Evolutionary conservation across 2,329 filamentous ascomycete genomes (phyloP).

Genomic region (Aspergillus eucalypticola): DNA sequence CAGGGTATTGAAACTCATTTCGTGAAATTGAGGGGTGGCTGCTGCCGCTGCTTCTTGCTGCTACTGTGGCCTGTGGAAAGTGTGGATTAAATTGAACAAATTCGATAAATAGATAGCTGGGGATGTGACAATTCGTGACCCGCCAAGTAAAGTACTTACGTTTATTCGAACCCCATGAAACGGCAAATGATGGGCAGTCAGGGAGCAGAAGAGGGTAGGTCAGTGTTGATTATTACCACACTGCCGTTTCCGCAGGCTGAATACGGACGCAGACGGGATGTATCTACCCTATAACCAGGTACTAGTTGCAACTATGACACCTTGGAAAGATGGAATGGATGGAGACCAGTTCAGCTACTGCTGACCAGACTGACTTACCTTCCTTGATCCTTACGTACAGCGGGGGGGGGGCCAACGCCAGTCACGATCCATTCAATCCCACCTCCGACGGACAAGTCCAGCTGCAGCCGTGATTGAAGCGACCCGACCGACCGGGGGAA

Average conservation of each 20-base stretch:
- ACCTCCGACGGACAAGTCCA: slow-evolving; percentile 9
- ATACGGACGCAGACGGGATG: not conserved
- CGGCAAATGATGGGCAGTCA: not conserved
- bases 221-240: not conserved
- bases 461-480: slow-evolving; percentile 14
- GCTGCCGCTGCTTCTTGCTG: not conserved
- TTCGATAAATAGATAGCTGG: not conserved
- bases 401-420: not conserved
- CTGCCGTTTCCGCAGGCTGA: not conserved
- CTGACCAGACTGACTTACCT: not conserved
- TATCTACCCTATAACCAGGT: slow-evolving; percentile 5
- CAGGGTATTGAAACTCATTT: not conserved
- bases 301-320: not conserved
- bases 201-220: not conserved
- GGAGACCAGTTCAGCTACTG: not conserved
- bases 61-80: not conserved
- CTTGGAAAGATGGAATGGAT: not conserved
- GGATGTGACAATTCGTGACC: not conserved
- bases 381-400: not conserved
- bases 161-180: not conserved
- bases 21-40: not conserved
- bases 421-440: not conserved
- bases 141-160: not conserved
- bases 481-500: not conserved
- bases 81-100: not conserved